Evolutionary conservation across 768 basidiomycete species (phyloP), one percentile per base, ranked within the genome.

Genomic region (Lentinula guzmanii): DNA sequence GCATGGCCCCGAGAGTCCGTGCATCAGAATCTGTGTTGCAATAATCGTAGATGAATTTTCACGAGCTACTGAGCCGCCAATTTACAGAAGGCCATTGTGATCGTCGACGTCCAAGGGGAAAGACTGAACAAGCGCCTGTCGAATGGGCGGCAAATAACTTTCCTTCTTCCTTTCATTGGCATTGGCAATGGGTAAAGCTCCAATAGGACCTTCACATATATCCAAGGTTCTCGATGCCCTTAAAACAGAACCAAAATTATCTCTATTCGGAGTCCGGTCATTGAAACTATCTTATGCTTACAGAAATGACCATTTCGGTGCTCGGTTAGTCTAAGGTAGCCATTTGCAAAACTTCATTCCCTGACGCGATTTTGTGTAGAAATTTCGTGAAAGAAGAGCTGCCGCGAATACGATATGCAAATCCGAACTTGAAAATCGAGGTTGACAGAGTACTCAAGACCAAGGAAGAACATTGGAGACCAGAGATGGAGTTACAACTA

Each of bases 321-420:
- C 89, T 31, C 79, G 87, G 90, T 90, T 59, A 65, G 83, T 69
- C 58, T 53, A 8, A 2, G 46, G 31, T 35, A 37, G 18, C 61
- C 58, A 31, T 52, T 37, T 16, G 24, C 43, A 45, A 18, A 18
- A 43, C 21, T 13, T 35, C 31, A 18, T 35, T 9, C 24, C 54
- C 33, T 61, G 28, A 66, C 34, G 15, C 35, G 15, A 52, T 11
- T 39, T 24, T 37, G 28, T 62, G 33, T 61, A 91, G 91, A 50
- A 86, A 91, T 76, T 93, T 93, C 64, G 79, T 89, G 42, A 90
- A 89, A 68, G 85, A 93, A 43, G 80, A 89, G n/a, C 74, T 93
- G 0, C 89, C 89, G 1, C 79, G 89, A 34, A 89, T 93, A 77
- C 86, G 84, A 10, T 91, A 83, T 70, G 86, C 84, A 1, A 93